Evolutionary conservation across 2,329 filamentous ascomycete genomes (phyloP).

Genomic region (Cladosporium sp.): DNA sequence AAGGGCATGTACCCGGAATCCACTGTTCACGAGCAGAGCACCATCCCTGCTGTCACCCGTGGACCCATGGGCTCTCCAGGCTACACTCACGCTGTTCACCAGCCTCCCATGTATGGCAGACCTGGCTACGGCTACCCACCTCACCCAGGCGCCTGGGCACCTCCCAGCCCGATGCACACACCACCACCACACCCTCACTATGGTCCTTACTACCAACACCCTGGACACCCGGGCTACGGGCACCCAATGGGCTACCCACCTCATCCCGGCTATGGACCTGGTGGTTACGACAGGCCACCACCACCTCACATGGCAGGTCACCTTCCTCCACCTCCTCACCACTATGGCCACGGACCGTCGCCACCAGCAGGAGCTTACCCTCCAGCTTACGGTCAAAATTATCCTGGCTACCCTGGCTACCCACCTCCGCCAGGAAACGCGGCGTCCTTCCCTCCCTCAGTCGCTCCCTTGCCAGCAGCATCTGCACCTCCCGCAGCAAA

Average conservation of each 20-base stretch:
- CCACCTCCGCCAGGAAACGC: constrained; percentile 5
- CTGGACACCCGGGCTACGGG: constrained; percentile 26
- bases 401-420: constrained; percentile 4
- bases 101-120: constrained; percentile 44
- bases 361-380: constrained; percentile 22
- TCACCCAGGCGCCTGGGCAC: constrained; percentile 41
- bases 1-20: constrained; percentile 99
- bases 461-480: neutral
- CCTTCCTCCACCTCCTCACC: constrained; percentile 42
- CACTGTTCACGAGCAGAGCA: constrained; percentile 81
- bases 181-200: constrained; percentile 40
- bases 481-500: constrained; percentile 21
- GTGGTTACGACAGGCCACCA: constrained; percentile 43
- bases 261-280: constrained; percentile 30
- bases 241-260: constrained; percentile 39
- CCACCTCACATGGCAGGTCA: constrained; percentile 41
- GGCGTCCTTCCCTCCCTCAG: neutral
- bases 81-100: constrained; percentile 53
- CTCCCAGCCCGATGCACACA: constrained; percentile 47
- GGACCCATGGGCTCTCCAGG: constrained; percentile 65
- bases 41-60: constrained; percentile 77
- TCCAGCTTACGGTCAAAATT: neutral
- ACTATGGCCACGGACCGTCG: constrained; percentile 36
- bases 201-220: constrained; percentile 40
- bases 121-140: constrained; percentile 43